Conservation (phyloP, 805 yeast species). For the Candida boleticola region DNA sequence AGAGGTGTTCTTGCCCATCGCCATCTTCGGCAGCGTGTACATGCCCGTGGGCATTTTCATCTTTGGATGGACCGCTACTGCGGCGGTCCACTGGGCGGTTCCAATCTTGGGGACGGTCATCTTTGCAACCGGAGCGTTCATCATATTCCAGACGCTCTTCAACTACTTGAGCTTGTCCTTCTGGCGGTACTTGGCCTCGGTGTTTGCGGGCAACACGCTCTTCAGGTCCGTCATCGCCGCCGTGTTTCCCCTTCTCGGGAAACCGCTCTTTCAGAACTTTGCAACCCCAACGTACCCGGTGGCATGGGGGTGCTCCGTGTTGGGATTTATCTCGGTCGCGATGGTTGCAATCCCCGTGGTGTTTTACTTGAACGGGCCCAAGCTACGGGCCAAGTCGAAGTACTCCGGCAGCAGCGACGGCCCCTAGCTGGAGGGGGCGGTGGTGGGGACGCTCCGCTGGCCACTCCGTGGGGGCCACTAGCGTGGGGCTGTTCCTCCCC, state of each 20-base stretch:
- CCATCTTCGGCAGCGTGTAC: constrained; percentile 38
- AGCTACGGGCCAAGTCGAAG: constrained; percentile 39
- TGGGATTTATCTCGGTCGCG: constrained; percentile 43
- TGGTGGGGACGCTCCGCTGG: too few relatives aligned
- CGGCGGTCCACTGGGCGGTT: constrained; percentile 59
- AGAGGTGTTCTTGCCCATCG: constrained; percentile 40
- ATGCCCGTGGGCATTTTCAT: constrained; percentile 45
- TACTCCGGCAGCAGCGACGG: constrained; percentile 29
- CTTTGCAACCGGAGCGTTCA: constrained; percentile 38
- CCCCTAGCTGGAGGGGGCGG: too few relatives aligned
- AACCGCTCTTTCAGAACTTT: constrained; percentile 55
- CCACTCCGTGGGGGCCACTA: too few relatives aligned
- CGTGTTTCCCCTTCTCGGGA: constrained; percentile 63
- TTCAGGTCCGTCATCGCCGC: constrained; percentile 53
- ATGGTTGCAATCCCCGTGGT: constrained; percentile 49
- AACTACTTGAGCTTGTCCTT: constrained; percentile 49
- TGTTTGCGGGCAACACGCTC: constrained; percentile 55
- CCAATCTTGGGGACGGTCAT: constrained; percentile 45
- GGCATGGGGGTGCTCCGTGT: constrained; percentile 52
- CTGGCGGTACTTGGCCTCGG: constrained; percentile 53
- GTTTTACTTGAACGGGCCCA: constrained; percentile 40
- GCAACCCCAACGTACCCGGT: too few relatives aligned
- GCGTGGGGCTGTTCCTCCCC: too few relatives aligned
- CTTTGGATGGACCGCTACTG: too few relatives aligned
- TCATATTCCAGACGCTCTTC: constrained; percentile 51